These are phyloP conservation scores for Themeda triandra DNA, from an alignment of 176 grass and related monocot species.

Conservation along the genomic window DNA sequence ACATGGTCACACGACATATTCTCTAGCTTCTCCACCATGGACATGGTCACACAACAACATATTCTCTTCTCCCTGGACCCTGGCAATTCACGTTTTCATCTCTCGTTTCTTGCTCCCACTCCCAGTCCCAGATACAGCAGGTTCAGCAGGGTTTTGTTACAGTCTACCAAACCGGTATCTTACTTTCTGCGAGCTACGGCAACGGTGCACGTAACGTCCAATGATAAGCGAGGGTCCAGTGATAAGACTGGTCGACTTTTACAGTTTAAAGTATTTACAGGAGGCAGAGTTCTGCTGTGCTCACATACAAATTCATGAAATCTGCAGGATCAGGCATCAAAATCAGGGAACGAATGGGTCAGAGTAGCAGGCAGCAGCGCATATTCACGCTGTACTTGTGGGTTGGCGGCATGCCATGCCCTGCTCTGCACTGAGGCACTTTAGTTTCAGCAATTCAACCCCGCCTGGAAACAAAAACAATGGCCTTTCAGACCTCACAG, in stretches of 20 bases:
- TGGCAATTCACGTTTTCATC: neutral
- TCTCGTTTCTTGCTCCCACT: too few relatives aligned
- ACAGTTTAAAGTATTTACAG: neutral
- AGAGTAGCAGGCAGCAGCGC: neutral
- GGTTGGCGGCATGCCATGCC: neutral
- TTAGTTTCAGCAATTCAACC: neutral
- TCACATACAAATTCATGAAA: neutral
- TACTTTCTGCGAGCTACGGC: too few relatives aligned
- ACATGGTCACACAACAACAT: too few relatives aligned
- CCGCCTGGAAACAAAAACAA: neutral
- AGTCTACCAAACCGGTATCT: too few relatives aligned
- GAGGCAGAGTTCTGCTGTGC: neutral
- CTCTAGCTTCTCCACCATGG: too few relatives aligned
- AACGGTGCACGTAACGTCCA: neutral
- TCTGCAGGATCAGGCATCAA: constrained; percentile 5
- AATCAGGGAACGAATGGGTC: constrained; percentile 7
- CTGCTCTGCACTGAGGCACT: neutral
- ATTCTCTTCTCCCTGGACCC: too few relatives aligned
- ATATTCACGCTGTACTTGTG: constrained; percentile 32
- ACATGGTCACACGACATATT: too few relatives aligned
- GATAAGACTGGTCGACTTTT: constrained; percentile 27
- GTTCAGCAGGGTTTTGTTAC: too few relatives aligned
- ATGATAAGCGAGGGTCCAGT: constrained; percentile 14
- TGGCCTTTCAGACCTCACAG: constrained; percentile 21
- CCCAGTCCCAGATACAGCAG: too few relatives aligned